A percentile compares a stretch with the other conserved stretches of the same genome.
Conservation (phyloP, 805 yeast species). For the Candida taoyuanica region DNA sequence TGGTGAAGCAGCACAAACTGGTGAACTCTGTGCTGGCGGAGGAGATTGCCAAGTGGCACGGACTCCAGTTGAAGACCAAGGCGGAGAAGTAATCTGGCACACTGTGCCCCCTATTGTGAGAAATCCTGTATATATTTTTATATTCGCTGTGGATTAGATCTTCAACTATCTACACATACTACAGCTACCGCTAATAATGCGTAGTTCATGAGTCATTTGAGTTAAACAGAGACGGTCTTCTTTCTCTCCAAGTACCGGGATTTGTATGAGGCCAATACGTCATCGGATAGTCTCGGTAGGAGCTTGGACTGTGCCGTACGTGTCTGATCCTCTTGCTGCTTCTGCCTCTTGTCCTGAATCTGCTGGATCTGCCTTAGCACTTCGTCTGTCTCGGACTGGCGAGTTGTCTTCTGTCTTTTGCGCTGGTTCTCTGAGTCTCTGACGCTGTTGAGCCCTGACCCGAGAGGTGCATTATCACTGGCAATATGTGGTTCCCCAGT, state of each 20-base stretch:
- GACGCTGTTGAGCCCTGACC: too few relatives aligned
- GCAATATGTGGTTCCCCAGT: too few relatives aligned
- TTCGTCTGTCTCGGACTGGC: slow-evolving; percentile 8
- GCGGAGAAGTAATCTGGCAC: slow-evolving; percentile 29
- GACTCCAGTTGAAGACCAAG: slow-evolving; percentile 78
- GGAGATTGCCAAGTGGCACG: slow-evolving; percentile 92
- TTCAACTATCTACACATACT: too few relatives aligned
- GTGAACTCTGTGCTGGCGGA: slow-evolving; percentile 79
- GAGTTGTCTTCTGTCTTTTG: slow-evolving; percentile 2
- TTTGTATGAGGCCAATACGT: slow-evolving; percentile 14
- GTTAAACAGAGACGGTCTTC: background rate
- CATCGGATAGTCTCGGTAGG: slow-evolving; percentile 17
- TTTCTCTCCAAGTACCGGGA: slow-evolving; percentile 16
- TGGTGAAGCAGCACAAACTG: slow-evolving; percentile 88
- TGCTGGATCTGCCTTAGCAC: slow-evolving; percentile 8
- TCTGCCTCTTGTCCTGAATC: background rate
- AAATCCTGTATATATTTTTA: too few relatives aligned
- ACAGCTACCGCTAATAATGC: background rate
- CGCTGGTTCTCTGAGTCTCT: background rate
- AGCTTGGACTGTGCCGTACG: slow-evolving; percentile 12
- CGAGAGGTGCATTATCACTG: background rate
- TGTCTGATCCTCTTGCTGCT: background rate
- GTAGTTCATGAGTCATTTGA: background rate
- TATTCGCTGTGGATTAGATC: too few relatives aligned
- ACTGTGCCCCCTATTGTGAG: too few relatives aligned